Base-by-base conservation (phyloP, 331 rosid species). In the Quercus phellos region DNA sequence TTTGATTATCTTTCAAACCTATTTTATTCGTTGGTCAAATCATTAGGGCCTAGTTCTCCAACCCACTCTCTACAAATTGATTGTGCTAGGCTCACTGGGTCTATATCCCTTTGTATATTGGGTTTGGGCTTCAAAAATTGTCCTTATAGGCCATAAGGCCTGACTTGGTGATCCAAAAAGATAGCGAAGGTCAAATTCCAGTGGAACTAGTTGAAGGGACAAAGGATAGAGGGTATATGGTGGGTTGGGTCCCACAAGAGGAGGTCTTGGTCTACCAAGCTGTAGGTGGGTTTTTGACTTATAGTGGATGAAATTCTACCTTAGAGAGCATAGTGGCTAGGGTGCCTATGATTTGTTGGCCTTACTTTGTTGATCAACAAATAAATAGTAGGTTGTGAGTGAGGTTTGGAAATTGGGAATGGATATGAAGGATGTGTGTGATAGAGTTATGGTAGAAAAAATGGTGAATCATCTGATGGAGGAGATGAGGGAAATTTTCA, bases 71-170 rank as follows among this genome's bases (percentile, higher is more conserved):
- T 22, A 22, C 24, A 22, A 22, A 22, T 22, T 22, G 0, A 22
- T 22, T 22, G 24, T 22, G 24, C 24, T 22, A 22, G 24, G 24
- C 24, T 22, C 24, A 22, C 24, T 22, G 24, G 24, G 24, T 22
- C 24, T 22, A 22, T 22, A 22, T 22, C 24, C 24, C 24, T 22
- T 22, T 22, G 24, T 22, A 22, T 22, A 22, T 22, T 22, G 24
- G 24, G 0, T 22, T 22, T 22, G 24, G 24, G 24, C 24, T 22
- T 22, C 24, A 22, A 22, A 22, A 22, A 0, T 0, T 22, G 24
- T 22, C 24, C 24, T 22, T 88, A 16, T 92, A 93, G 93, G 91
- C 86, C 18, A 51, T 88, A 4, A 54, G 89, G 38, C 77, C 82
- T 0, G 72, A 75, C 14, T 26, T 34, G 18, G 72, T 82, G 5